Evolutionary conservation across 345 rosid species (phyloP).

Genomic region (Brassica cretica): DNA sequence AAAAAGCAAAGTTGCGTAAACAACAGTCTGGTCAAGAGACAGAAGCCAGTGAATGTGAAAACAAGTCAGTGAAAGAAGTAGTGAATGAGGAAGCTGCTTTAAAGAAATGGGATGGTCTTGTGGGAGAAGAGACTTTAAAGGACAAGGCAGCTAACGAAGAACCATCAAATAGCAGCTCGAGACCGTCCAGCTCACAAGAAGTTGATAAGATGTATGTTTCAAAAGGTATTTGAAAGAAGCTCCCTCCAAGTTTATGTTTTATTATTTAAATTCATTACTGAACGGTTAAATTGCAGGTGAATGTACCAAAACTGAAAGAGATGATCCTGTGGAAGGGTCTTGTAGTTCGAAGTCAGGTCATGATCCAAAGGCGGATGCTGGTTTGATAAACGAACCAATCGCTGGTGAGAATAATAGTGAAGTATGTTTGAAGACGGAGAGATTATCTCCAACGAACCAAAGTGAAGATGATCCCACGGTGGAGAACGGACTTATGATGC

Average conservation of each 20-base stretch:
- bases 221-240: constrained; percentile 12
- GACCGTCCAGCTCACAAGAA: neutral
- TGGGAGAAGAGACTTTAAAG: constrained; percentile 12
- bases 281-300: constrained; percentile 19
- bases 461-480: constrained; percentile 21
- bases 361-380: neutral
- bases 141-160: constrained; percentile 13
- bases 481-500: constrained; percentile 17
- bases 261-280: constrained; percentile 1
- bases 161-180: constrained; percentile 5
- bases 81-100: neutral
- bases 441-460: constrained; percentile 13
- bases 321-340: constrained; percentile 20
- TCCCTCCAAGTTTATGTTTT: neutral
- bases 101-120: neutral
- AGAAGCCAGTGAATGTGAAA: constrained; percentile 20
- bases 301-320: neutral
- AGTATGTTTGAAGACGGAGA: constrained; percentile 11
- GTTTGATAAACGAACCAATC: neutral
- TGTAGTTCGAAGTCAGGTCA: constrained; percentile 1
- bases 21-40: neutral
- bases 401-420: constrained; percentile 12
- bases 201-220: neutral
- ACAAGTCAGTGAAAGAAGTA: constrained; percentile 16
- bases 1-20: constrained; percentile 7